Conservation (phyloP, 2,329 filamentous ascomycete genomes). For the Microdochium paspali region DNA sequence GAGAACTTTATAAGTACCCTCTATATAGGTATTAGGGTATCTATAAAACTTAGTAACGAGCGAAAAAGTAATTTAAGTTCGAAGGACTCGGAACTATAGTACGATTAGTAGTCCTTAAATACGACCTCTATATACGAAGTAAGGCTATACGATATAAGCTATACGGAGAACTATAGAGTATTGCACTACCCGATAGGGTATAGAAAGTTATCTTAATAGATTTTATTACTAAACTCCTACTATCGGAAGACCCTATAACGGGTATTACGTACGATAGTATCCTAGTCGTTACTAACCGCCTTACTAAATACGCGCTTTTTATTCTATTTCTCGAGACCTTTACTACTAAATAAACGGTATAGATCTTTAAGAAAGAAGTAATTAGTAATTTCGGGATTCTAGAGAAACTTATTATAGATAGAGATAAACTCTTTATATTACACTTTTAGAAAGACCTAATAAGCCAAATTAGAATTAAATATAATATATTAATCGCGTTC, state of each 20-base stretch:
- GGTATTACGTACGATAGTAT: too few relatives aligned
- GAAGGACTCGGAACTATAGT: background rate
- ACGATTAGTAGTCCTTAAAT: too few relatives aligned
- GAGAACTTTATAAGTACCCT: background rate
- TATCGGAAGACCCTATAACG: too few relatives aligned
- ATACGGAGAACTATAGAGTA: background rate
- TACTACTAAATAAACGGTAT: background rate
- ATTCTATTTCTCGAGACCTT: background rate
- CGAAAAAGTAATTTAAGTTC: slow-evolving; percentile 2
- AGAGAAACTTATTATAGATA: slow-evolving; percentile 1
- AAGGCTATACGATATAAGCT: slow-evolving; percentile 1
- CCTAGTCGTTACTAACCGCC: too few relatives aligned
- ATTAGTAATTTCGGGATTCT: slow-evolving; percentile 1
- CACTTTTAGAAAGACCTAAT: slow-evolving; percentile 3
- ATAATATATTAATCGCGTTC: background rate
- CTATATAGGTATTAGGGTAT: background rate
- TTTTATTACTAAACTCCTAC: too few relatives aligned
- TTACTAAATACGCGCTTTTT: too few relatives aligned
- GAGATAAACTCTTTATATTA: background rate
- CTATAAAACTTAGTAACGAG: slow-evolving; percentile 1
- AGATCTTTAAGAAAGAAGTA: too few relatives aligned
- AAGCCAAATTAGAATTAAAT: background rate
- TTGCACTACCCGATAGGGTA: background rate
- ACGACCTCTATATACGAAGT: background rate
- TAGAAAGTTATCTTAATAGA: background rate